Percentiles rank a stretch among this genome's conserved stretches.
These are phyloP conservation scores for Oleoguttula mirabilis DNA, from an alignment of 495 filamentous ascomycete genomes.

Conservation along the genomic window DNA sequence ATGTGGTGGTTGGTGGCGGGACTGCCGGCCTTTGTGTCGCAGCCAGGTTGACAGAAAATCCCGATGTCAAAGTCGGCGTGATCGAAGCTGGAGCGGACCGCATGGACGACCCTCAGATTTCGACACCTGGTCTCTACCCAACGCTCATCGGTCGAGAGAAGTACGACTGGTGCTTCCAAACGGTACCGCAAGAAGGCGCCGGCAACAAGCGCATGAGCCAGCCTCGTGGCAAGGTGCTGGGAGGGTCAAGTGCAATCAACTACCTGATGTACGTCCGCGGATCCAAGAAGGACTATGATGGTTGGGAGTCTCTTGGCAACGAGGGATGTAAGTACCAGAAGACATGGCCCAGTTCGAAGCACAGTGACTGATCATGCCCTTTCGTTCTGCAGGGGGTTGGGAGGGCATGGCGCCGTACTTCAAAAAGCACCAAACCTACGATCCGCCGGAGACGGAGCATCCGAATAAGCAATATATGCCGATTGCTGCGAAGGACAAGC, in stretches of 20 bases:
- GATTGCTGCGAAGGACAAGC: conserved; percentile 10
- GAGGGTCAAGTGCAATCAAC: conserved; percentile 18
- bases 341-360: too few species aligned
- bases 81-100: conserved; percentile 21
- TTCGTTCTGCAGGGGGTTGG: not conserved
- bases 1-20: conserved; percentile 22
- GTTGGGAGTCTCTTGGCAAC: conserved; percentile 19
- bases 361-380: too few species aligned
- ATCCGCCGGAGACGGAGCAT: conserved; percentile 4
- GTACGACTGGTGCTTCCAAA: conserved; percentile 21
- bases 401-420: conserved; percentile 20
- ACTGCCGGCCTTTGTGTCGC: conserved; percentile 23
- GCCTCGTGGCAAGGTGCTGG: conserved; percentile 20
- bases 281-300: conserved; percentile 19
- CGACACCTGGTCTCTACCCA: conserved; percentile 17
- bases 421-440: conserved; percentile 19
- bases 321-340: conserved; percentile 12
- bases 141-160: conserved; percentile 18
- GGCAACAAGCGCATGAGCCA: conserved; percentile 14
- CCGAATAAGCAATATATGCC: conserved; percentile 18
- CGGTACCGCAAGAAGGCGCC: conserved; percentile 5
- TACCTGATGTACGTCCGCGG: conserved; percentile 21
- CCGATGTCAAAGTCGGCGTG: conserved; percentile 19
- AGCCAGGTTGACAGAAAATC: conserved; percentile 20
- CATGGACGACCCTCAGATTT: conserved; percentile 20